phyloP scores from a whole-genome alignment of 768 basidiomycete genomes.

The Lyophyllum shimeji region DNA sequence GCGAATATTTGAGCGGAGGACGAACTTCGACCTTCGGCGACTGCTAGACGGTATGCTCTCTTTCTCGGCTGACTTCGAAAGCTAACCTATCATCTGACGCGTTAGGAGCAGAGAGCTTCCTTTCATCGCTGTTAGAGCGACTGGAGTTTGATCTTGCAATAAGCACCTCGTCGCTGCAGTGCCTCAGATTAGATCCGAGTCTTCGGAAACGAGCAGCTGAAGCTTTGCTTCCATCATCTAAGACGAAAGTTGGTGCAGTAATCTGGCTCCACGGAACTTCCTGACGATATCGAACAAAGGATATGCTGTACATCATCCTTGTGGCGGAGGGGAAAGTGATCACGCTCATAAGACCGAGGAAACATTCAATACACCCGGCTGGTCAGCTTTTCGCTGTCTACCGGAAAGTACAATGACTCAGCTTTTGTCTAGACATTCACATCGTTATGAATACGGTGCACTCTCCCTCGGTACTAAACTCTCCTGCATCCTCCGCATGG shows the following conservation, averaged over 20 bases:
- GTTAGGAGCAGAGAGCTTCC: constrained; percentile 79
- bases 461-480: constrained; percentile 75
- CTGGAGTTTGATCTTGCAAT: constrained; percentile 82
- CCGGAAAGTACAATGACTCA: background rate
- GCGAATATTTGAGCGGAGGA: constrained; percentile 83
- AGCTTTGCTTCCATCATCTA: constrained; percentile 72
- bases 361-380: constrained; percentile 93
- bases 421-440: constrained; percentile 67
- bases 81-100: background rate
- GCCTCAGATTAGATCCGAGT: constrained; percentile 69
- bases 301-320: constrained; percentile 90
- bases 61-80: background rate
- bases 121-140: constrained; percentile 67
- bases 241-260: constrained; percentile 62
- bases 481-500: constrained; percentile 85
- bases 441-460: constrained; percentile 90
- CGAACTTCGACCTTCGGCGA: constrained; percentile 87
- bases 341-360: constrained; percentile 85
- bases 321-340: constrained; percentile 76
- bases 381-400: constrained; percentile 41
- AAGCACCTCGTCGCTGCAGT: constrained; percentile 77
- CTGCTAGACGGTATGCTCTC: constrained; percentile 56
- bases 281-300: constrained; percentile 42
- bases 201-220: constrained; percentile 79
- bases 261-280: background rate